Conservation (phyloP, 78 protist genomes). For the Creolimax fragrantissima region DNA sequence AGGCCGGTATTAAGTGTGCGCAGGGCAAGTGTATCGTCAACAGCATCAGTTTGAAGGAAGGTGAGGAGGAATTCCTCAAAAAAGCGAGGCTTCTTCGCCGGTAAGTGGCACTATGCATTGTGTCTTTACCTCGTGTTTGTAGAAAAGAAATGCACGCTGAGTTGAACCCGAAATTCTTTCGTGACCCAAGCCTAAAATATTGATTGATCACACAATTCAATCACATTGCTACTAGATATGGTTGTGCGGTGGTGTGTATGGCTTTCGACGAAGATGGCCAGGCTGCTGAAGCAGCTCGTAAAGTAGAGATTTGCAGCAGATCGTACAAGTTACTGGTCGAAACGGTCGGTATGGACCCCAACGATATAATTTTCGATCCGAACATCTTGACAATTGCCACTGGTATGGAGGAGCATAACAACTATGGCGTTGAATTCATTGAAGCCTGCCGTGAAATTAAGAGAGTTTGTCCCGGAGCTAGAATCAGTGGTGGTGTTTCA, state of each 20-base stretch:
- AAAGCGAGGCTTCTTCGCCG: conserved; percentile 67
- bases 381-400: conserved; percentile 93
- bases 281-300: conserved; percentile 72
- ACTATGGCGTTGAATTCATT: conserved; percentile 89
- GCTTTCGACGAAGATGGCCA: conserved; percentile 97
- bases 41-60: conserved; percentile 85
- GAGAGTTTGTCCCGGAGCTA: conserved; percentile 30
- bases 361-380: conserved; percentile 96
- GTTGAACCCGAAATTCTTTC: too few species aligned
- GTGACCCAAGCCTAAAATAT: too few species aligned
- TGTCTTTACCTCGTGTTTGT: background rate
- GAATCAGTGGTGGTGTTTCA: conserved; percentile 92
- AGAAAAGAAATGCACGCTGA: too few species aligned
- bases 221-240: too few species aligned
- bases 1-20: conserved; percentile 78
- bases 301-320: conserved; percentile 85
- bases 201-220: too few species aligned
- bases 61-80: conserved; percentile 83
- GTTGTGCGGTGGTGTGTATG: conserved; percentile 89
- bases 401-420: conserved; percentile 94
- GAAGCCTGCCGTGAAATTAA: conserved; percentile 70
- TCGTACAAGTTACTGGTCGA: conserved; percentile 75
- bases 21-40: conserved; percentile 96
- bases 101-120: conserved; percentile 57
- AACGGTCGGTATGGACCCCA: conserved; percentile 69